Evolutionary conservation across 441 rosid genomes (phyloP), one percentile per base, ranked within the genome.

Genomic region (Gossypium davidsonii): DNA sequence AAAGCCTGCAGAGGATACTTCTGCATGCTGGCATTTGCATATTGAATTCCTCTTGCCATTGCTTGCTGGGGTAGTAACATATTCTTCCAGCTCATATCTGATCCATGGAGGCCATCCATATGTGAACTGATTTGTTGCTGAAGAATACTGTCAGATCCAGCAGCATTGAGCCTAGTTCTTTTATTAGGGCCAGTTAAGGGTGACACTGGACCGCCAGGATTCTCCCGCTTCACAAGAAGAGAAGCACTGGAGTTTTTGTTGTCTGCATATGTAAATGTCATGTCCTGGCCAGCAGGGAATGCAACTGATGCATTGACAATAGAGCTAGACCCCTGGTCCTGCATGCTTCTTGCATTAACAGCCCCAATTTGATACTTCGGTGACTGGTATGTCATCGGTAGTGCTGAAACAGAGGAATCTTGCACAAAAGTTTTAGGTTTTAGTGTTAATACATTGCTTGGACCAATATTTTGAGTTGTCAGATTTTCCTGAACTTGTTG

Each of bases 51-150:
- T 85, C 94, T 88, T 57, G 88, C 77, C 78, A 88, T 74, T 17
- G 80, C 83, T 79, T 82, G 94, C 73, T 84, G 89, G 72, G 86
- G 92, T 60, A 88, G 66, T 74, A 86, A 67, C 44, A 87, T 56
- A 78, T 74, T 91, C 82, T 85, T 93, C 92, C 91, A 84, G 79
- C 77, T 91, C 76, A 87, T 76, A 72, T 89, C 97, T 44, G 87
- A 58, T 79, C 91, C 85, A 80, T 84, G 91, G 61, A 86, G 79
- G 66, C 84, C 82, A 71, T 89, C 98, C 73, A 85, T 77, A 67
- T 83, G 83, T 55, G 79, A 77, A 42, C 91, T 89, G 55, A 82
- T 74, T 69, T 88, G 90, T 77, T 86, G 94, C 78, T 83, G 98
- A 72, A 83, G 90, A 80, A 82, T 79, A 66, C 85, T 89, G 78